Base-by-base conservation (phyloP, 805 yeast species). In the Lipomyces spencermartinsiae region DNA sequence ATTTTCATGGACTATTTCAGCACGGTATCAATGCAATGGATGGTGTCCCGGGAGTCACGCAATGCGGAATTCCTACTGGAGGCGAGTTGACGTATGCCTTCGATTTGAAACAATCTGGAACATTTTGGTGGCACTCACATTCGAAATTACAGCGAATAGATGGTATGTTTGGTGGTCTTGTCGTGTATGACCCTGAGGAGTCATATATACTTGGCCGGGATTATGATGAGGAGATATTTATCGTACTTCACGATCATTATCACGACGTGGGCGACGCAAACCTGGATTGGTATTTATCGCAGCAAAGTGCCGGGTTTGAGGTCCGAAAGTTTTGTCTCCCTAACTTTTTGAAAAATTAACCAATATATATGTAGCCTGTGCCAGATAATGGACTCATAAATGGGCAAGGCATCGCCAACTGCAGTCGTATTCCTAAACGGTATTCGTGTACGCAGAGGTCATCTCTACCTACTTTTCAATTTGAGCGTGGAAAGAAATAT, bases 71-170 rank as follows among this genome's bases (percentile, higher is more conserved):
- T 22, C 76, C 76, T 6, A 80, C 83, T 14, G 85, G 85, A 0
- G 76, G 73, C 9, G 65, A 76, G 5, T 84, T 80, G 74, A 76
- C 79, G 0, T 84, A 86, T 69, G 74, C 76, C 51, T 85, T 85
- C 73, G 79, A 80, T 22, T 75, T 79, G 2, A 74, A 77, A 59
- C 85, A 83, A 64, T 74, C 78, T 46, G 89, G 89, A 0, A 81
- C 87, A 0, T 82, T 77, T 63, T 85, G 89, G 88, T 86, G 86
- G 73, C 89, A 86, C 69, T 80, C 87, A 4, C 89, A 86, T 63
- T 79, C 77, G 73, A 84, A 84, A 54, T 80, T 84, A 5, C 96
- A 95, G 59, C 86, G 85, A 72, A 87, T 89, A 33, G 96, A 96
- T 61, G 85, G 93, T 5, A 79, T 91, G 69, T 80, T 86, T 56